Evolutionary conservation across 1,284 basidiomycete species (phyloP).

Genomic region (Moesziomyces globuligerus): DNA sequence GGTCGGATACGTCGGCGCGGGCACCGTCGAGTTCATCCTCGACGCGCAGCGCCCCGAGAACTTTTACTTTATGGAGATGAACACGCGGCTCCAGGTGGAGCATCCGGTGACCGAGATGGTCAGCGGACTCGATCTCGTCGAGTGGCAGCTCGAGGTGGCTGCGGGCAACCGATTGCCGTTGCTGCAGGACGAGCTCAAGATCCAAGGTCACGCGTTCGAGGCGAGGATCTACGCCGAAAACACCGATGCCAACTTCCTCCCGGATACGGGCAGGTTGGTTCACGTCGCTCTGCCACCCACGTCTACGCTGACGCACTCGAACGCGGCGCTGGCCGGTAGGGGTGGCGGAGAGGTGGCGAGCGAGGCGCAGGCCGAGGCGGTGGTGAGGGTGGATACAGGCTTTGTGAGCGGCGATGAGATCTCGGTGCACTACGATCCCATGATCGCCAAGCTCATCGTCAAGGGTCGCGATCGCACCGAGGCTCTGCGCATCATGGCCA

Average conservation of each 20-base stretch:
- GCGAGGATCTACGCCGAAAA: slow-evolving; percentile 97
- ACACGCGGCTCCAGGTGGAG: slow-evolving; percentile 81
- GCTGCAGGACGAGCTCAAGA: slow-evolving; percentile 79
- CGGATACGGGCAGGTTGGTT: slow-evolving; percentile 84
- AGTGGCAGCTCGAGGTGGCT: slow-evolving; percentile 88
- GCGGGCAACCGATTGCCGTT: slow-evolving; percentile 86
- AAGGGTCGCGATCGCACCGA: slow-evolving; percentile 87
- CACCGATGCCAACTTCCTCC: slow-evolving; percentile 74
- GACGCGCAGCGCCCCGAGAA: slow-evolving; percentile 35
- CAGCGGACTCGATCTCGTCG: slow-evolving; percentile 87
- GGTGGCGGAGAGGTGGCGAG: neutral
- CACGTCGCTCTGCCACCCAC: slow-evolving; percentile 73
- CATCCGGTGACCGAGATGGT: slow-evolving; percentile 97
- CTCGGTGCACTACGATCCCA: slow-evolving; percentile 78
- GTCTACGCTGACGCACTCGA: slow-evolving; percentile 63
- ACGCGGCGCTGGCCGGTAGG: neutral
- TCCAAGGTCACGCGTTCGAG: slow-evolving; percentile 91
- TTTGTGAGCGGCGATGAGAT: slow-evolving; percentile 82
- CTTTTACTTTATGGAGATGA: slow-evolving; percentile 71
- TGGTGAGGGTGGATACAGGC: slow-evolving; percentile 89
- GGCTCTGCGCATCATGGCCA: slow-evolving; percentile 80
- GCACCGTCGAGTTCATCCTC: slow-evolving; percentile 76
- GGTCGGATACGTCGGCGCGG: slow-evolving; percentile 90
- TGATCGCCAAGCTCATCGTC: slow-evolving; percentile 93
- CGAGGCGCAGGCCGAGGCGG: slow-evolving; percentile 70